Base-by-base conservation (phyloP, 192 early-diverging fungal species). In the Podila clonocystis region DNA sequence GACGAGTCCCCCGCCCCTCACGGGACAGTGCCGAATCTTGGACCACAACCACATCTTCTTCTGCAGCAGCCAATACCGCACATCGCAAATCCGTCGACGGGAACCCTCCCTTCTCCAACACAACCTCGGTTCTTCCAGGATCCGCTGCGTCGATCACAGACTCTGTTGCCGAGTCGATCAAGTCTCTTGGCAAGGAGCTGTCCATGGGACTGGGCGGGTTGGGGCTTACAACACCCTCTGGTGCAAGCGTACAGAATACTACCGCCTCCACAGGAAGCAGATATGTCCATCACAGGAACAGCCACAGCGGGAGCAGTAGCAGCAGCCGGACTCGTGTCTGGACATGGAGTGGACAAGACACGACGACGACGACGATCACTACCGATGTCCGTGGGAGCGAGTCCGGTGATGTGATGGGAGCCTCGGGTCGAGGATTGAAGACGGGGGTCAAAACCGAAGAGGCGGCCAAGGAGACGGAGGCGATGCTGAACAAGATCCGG, bases 161-260 rank as follows among this genome's bases (percentile, higher is more conserved):
- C 20, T 73, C 77, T 59, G 77, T 80, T 15, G 33, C 77, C 45
- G 77, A 73, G 65, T 80, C 77, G 24, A 80, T 80, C 41, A 80
- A 80, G 28, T 68, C 33, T 31, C 20, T 80, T 0, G 55, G 77
- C 41, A 73, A 24, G 15, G 77, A 70, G 20, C 31, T 80, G n/a
- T 59, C 67, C 6, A 30, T 80, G 13, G 77, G 70, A 5, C 67
- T 72, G 57, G 77, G 71, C 2, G 70, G 70, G 5, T n/a, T 79
- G 19, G 76, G 76, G 0, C 22, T 79, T 17, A 65, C 68, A 33
- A 55, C 55, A n/a, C 11, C 62, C 2, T 24, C 52, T 26, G 24
- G 41, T 3, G 41, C 8, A 17, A 15, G 41, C 8, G n/a, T 22
- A 24, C 52, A 22, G 17, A n/a, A 11, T 26, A 55, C 24, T 22